Base-by-base conservation (phyloP, 768 basidiomycete genomes). In the Mycena crocata region DNA sequence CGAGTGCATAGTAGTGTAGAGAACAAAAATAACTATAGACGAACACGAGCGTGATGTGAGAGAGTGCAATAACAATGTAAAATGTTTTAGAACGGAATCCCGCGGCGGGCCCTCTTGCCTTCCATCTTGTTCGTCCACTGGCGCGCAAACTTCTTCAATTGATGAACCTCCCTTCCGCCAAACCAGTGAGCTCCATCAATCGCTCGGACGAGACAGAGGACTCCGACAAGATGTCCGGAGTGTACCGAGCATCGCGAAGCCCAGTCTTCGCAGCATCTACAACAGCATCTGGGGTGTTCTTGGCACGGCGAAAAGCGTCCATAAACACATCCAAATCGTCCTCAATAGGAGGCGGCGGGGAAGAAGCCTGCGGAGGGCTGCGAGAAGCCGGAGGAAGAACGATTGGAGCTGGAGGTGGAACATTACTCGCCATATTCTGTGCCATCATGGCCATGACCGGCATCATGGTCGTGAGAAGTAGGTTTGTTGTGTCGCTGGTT, bases 381-480 rank as follows among this genome's bases (percentile, higher is more conserved):
- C 17, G 35, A 17, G 35, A 17, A 37, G 35, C 35, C 8, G 35
- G 35, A 17, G 17, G 8, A 17, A 17, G 35, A 17, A 17, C 35
- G 17, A 37, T 17, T 37, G 35, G 35, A 37, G 35, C 35, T 37
- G 35, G 35, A 37, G 35, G 9, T 9, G 35, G 35, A 37, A 37
- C 17, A 37, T 37, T 37, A 37, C 30, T 44, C 6, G 40, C 50
- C 50, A 62, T 42, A 21, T 49, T 59, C 50, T 62, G 49, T 5
- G 50, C 50, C 60, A 62, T 52, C 60, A 62, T 62, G 1, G 60
- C 60, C 31, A 54, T 44, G 21, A 62, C 39, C 2, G 60, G 50
- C 9, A 46, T 50, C 60, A 62, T 52, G 6, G 50, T 26, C 12
- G 60, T 54, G 28, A 52, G n/a, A 34, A 62, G 51, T 2, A 59